Percentiles rank a stretch among this genome's conserved stretches.
phyloP scores from a whole-genome alignment of 345 rosid genomes.

The Bruguiera parviflora region DNA sequence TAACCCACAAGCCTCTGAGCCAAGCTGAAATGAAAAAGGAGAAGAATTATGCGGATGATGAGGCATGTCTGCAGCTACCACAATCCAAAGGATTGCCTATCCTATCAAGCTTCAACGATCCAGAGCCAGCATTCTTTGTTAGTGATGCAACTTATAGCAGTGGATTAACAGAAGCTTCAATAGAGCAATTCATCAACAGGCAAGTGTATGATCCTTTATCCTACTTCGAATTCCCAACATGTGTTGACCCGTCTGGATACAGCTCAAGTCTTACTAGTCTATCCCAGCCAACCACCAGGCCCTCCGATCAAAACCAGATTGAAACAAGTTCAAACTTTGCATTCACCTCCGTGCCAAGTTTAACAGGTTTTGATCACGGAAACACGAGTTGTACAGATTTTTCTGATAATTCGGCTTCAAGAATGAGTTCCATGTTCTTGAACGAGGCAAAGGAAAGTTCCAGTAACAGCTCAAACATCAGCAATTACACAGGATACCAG shows the following conservation, averaged over 20 bases:
- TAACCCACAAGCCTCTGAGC: conserved; percentile 46
- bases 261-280: conserved; percentile 22
- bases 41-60: conserved; percentile 14
- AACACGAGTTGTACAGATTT: conserved; percentile 34
- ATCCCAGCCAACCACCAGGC: conserved; percentile 15
- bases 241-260: conserved; percentile 21
- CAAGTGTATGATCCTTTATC: conserved; percentile 36
- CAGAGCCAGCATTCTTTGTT: conserved; percentile 41
- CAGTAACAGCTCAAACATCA: conserved; percentile 51
- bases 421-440: conserved; percentile 34
- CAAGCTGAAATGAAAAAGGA: conserved; percentile 35
- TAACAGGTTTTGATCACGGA: conserved; percentile 41
- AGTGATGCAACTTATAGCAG: conserved; percentile 13
- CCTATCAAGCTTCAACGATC: conserved; percentile 24
- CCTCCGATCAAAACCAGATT: conserved; percentile 24
- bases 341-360: conserved; percentile 46
- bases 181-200: conserved; percentile 25
- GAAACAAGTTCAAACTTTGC: conserved; percentile 29
- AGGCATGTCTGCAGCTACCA: conserved; percentile 10
- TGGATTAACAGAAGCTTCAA: conserved; percentile 27
- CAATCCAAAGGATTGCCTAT: conserved; percentile 1
- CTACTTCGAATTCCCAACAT: conserved; percentile 34
- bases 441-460: conserved; percentile 41
- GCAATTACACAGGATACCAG: conserved; percentile 40
- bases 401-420: conserved; percentile 41